These are phyloP conservation scores for Meira miltonrushii DNA, from an alignment of 1,284 basidiomycete genomes.

Conservation along the genomic window DNA sequence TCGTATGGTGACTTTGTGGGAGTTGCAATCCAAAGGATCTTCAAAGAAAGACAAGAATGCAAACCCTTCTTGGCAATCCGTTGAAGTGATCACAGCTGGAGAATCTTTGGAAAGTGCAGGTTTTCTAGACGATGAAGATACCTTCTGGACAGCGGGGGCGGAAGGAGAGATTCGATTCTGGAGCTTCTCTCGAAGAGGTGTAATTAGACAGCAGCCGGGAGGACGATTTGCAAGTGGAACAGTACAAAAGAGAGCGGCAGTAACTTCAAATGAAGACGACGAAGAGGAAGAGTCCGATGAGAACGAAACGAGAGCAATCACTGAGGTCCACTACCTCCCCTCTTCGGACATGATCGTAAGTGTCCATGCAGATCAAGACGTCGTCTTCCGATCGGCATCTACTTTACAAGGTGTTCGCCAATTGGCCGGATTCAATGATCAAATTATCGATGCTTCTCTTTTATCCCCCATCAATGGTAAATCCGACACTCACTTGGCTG, in stretches of 20 bases:
- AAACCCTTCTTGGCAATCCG: constrained; percentile 28
- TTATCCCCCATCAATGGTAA: constrained; percentile 40
- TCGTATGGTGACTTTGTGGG: constrained; percentile 39
- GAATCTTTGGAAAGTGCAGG: constrained; percentile 45
- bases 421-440: constrained; percentile 94
- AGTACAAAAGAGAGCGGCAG: not conserved
- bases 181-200: constrained; percentile 22
- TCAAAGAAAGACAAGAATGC: constrained; percentile 2
- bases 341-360: constrained; percentile 58
- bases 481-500: constrained; percentile 67
- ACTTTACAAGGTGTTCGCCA: constrained; percentile 62
- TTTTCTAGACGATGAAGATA: constrained; percentile 23
- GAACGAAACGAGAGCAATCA: constrained; percentile 39
- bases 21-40: not conserved
- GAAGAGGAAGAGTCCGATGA: constrained; percentile 24
- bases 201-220: constrained; percentile 16
- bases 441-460: constrained; percentile 76
- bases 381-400: constrained; percentile 68
- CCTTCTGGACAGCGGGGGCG: constrained; percentile 43
- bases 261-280: not conserved
- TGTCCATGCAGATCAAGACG: constrained; percentile 92
- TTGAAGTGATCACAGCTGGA: constrained; percentile 34
- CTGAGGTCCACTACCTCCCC: constrained; percentile 27
- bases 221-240: constrained; percentile 11
- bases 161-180: constrained; percentile 37